A percentile compares a stretch with the other conserved stretches of the same genome.
Conservation (phyloP, 2,329 filamentous ascomycete genomes). For the Colletotrichum gloeosporioides region DNA sequence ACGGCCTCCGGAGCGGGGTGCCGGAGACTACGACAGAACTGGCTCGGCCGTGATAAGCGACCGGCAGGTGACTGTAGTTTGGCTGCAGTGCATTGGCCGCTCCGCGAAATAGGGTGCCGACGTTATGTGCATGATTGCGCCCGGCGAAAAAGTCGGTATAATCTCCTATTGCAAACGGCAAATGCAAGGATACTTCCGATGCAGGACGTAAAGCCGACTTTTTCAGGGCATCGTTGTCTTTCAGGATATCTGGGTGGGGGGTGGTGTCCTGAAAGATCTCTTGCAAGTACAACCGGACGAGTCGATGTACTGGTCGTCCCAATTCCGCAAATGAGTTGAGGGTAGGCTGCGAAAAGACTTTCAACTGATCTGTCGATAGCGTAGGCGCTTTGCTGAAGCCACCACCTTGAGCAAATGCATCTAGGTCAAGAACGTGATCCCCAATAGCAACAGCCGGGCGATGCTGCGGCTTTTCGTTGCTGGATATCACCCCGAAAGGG, state of each 20-base stretch:
- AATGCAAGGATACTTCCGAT: conserved; percentile 59
- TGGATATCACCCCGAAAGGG: conserved; percentile 77
- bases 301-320: conserved; percentile 67
- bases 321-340: conserved; percentile 75
- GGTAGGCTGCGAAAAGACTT: conserved; percentile 49
- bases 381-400: conserved; percentile 8
- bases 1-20: conserved; percentile 69
- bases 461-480: conserved; percentile 53
- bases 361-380: not conserved
- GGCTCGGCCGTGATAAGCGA: conserved; percentile 76
- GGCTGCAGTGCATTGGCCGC: conserved; percentile 73
- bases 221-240: not conserved
- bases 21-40: conserved; percentile 75
- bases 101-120: conserved; percentile 71
- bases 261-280: conserved; percentile 61
- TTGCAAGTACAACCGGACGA: conserved; percentile 69
- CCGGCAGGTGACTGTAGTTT: conserved; percentile 76
- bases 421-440: conserved; percentile 68
- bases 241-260: conserved; percentile 22
- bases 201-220: not conserved
- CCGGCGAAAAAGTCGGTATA: conserved; percentile 82
- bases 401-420: conserved; percentile 17
- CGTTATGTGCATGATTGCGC: conserved; percentile 70
- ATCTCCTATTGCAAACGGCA: conserved; percentile 76
- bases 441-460: conserved; percentile 74